Base-by-base conservation (phyloP, 768 basidiomycete species). In the Hemileccinum impolitum region DNA sequence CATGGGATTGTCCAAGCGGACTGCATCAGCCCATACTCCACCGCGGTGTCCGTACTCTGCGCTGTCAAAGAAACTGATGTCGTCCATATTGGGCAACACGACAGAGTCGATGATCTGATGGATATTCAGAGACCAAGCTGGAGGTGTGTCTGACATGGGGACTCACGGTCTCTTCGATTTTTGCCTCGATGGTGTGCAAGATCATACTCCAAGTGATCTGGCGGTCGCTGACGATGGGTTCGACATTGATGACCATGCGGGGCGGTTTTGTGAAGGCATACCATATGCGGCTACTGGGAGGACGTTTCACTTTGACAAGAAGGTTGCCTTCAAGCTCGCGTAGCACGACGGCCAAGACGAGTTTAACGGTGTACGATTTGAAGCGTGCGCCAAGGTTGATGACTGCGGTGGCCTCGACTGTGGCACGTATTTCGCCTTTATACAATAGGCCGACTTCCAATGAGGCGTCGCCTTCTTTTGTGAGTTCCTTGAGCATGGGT, bases 71-170 rank as follows among this genome's bases (percentile, higher is more conserved):
- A 94, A 97, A 12, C 94, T 77, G 51, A 98, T 88, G 60, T 99
- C 96, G 66, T 99, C 96, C 93, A 97, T 96, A 69, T 96, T 91
- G 6, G 96, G 96, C 65, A 94, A 71, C 17, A 99, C 96, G 17
- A 98, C 80, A 0, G 94, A 94, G 57, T 99, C 95, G 58, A 82
- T 79, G 49, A 98, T 90, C 94, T 98, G 59, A 15, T 25, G n/a
- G 45, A 51, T 34, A 37, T 35, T 96, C 89, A 85, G 79, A 45
- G 92, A 85, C 90, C 91, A 63, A 6, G 25, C n/a, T 23, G 9
- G 17, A 19, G 14, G 36, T 15, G 11, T 4, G 53, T 14, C 21
- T 39, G 28, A 11, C 30, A 23, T 6, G 7, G 39, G 12, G 73
- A 76, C 79, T 65, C 62, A 94, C 93, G 53, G 91, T 85, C 63